phyloP scores from a whole-genome alignment of 2,329 filamentous ascomycete species.

The Amesomyces nigricolor region DNA sequence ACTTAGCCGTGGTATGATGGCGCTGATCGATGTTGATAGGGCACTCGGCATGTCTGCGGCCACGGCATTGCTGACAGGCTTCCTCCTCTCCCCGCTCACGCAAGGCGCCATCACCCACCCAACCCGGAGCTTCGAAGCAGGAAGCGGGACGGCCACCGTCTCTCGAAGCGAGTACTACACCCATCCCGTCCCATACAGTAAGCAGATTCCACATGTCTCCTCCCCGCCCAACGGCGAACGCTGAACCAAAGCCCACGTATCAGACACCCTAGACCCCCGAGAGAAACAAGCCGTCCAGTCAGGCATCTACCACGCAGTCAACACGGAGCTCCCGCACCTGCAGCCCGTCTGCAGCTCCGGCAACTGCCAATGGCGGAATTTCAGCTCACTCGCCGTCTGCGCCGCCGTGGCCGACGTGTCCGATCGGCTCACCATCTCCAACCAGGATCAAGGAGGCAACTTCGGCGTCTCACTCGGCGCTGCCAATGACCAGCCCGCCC shows the following conservation, averaged over 20 bases:
- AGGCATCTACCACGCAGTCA: slow-evolving; percentile 21
- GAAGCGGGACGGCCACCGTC: slow-evolving; percentile 13
- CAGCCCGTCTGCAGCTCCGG: slow-evolving; percentile 23
- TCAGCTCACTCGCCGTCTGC: slow-evolving; percentile 27
- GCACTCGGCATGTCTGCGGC: slow-evolving; percentile 27
- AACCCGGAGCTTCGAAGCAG: slow-evolving; percentile 13
- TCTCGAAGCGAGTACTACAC: slow-evolving; percentile 23
- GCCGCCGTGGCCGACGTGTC: slow-evolving; percentile 26
- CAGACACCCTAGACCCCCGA: slow-evolving; percentile 19
- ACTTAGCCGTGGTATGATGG: neutral
- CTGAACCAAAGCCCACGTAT: slow-evolving; percentile 4
- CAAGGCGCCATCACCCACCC: slow-evolving; percentile 24
- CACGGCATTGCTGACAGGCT: slow-evolving; percentile 20
- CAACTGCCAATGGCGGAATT: slow-evolving; percentile 22
- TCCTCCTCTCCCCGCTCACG: slow-evolving; percentile 24
- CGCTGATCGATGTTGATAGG: slow-evolving; percentile 11
- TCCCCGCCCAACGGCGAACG: neutral
- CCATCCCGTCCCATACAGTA: slow-evolving; percentile 19
- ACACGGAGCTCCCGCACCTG: slow-evolving; percentile 14
- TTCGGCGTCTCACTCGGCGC: slow-evolving; percentile 3
- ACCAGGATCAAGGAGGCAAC: neutral
- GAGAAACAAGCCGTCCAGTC: slow-evolving; percentile 26
- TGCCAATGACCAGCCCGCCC: slow-evolving; percentile 3
- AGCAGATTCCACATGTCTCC: neutral
- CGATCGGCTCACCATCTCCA: slow-evolving; percentile 18